Percentiles rank a stretch among this genome's conserved stretches.
These are phyloP conservation scores for Exserohilum rostratum DNA, from an alignment of 2,329 filamentous ascomycete genomes.

Conservation along the genomic window DNA sequence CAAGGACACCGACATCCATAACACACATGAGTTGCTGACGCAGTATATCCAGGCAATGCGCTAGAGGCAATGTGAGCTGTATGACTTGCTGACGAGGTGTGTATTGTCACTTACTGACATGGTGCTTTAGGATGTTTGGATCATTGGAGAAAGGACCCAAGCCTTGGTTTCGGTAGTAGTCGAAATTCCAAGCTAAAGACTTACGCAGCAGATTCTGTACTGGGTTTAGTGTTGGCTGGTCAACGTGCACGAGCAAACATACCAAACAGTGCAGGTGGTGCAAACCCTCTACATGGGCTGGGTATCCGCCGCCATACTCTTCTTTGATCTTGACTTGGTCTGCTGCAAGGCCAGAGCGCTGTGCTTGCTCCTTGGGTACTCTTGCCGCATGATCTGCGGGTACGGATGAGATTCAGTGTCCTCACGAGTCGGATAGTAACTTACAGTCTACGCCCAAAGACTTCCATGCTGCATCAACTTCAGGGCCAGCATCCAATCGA, in stretches of 20 bases:
- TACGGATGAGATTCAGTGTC: neutral
- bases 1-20: slow-evolving; percentile 64
- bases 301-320: slow-evolving; percentile 65
- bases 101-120: slow-evolving; percentile 59
- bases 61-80: slow-evolving; percentile 14
- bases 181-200: slow-evolving; percentile 64
- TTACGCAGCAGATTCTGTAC: slow-evolving; percentile 64
- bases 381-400: slow-evolving; percentile 47
- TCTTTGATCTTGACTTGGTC: slow-evolving; percentile 64
- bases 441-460: slow-evolving; percentile 59
- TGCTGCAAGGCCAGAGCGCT: slow-evolving; percentile 55
- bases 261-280: slow-evolving; percentile 66
- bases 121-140: slow-evolving; percentile 59
- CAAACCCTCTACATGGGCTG: slow-evolving; percentile 63
- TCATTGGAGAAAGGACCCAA: slow-evolving; percentile 63
- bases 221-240: neutral
- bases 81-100: neutral
- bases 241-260: slow-evolving; percentile 5
- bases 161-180: slow-evolving; percentile 60
- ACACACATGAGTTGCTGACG: slow-evolving; percentile 70
- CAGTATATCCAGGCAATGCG: slow-evolving; percentile 67
- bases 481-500: slow-evolving; percentile 56
- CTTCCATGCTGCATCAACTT: slow-evolving; percentile 65
- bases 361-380: slow-evolving; percentile 58
- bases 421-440: neutral